These are phyloP conservation scores for Pseudocercospora crystallina DNA, from an alignment of 2,329 filamentous ascomycete species.

Conservation along the genomic window DNA sequence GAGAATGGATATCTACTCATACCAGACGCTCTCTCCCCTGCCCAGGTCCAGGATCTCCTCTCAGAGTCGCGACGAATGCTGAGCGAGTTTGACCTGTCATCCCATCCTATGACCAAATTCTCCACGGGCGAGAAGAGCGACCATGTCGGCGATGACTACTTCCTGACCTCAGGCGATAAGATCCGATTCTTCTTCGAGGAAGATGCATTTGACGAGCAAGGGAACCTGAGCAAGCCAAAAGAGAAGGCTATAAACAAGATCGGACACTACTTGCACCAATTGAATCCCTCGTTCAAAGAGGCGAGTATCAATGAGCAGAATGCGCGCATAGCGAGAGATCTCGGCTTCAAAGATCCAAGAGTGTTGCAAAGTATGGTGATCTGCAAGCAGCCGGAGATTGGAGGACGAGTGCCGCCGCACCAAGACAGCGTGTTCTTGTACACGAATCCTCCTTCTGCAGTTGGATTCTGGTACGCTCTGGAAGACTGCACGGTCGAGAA, in stretches of 20 bases:
- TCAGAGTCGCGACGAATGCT: constrained; percentile 74
- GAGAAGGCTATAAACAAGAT: constrained; percentile 76
- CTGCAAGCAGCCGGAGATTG: constrained; percentile 96
- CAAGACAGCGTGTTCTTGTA: constrained; percentile 93
- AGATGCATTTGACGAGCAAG: constrained; percentile 71
- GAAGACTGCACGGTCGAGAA: constrained; percentile 87
- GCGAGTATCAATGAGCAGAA: constrained; percentile 56
- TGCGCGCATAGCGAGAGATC: constrained; percentile 63
- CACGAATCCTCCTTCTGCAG: constrained; percentile 81
- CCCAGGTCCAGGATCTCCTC: constrained; percentile 68
- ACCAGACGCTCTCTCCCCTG: constrained; percentile 67
- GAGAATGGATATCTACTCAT: constrained; percentile 89
- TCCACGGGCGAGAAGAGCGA: constrained; percentile 71
- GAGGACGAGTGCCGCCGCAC: constrained; percentile 84
- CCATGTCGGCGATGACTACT: constrained; percentile 96
- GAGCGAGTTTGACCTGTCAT: constrained; percentile 69
- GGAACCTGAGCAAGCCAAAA: constrained; percentile 74
- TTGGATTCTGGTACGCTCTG: constrained; percentile 96
- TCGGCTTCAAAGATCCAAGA: constrained; percentile 75
- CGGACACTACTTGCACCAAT: constrained; percentile 51
- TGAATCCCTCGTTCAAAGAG: constrained; percentile 49
- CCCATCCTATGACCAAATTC: constrained; percentile 93
- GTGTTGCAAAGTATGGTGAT: constrained; percentile 95
- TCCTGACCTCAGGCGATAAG: constrained; percentile 85
- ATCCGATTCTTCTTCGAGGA: constrained; percentile 97